A percentile compares a stretch with the other conserved stretches of the same genome.
Evolutionary conservation across 306 rosid species (phyloP).

Genomic region (Cucumis melo): DNA sequence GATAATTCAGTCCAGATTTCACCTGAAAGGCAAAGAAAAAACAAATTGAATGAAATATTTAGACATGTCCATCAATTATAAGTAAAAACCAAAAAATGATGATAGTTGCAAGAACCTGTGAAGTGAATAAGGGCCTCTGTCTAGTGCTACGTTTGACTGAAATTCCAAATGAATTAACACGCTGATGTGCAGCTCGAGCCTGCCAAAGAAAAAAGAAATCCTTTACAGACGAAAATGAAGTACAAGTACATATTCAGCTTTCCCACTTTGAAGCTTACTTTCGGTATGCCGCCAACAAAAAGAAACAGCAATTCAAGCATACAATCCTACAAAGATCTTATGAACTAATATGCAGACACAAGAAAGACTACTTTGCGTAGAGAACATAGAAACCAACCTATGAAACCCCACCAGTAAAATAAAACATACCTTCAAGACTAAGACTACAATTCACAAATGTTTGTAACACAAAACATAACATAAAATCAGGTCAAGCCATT

Average conservation of each 20-base stretch:
- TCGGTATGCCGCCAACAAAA: neutral
- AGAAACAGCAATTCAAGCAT: neutral
- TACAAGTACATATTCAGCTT: neutral
- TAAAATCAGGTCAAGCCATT: neutral
- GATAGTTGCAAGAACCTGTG: constrained; percentile 33
- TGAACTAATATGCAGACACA: neutral
- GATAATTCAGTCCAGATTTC: constrained; percentile 16
- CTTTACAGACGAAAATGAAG: neutral
- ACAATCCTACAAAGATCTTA: neutral
- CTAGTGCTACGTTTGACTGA: constrained; percentile 31
- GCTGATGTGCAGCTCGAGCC: constrained; percentile 29
- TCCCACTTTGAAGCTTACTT: neutral
- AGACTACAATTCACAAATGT: neutral
- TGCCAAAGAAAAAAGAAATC: constrained; percentile 18
- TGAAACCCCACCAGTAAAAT: neutral
- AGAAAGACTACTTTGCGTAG: neutral
- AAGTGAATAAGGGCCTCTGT: constrained; percentile 36
- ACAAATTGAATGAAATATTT: neutral
- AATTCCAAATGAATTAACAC: constrained; percentile 25
- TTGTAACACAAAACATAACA: neutral
- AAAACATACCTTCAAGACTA: neutral
- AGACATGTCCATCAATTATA: neutral
- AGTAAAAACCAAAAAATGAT: neutral
- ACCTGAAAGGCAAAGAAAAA: constrained; percentile 31
- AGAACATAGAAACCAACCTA: neutral